Evolutionary conservation across 208 protist species (phyloP), one percentile per base, ranked within the genome.

Genomic region (Acanthamoeba quina): DNA sequence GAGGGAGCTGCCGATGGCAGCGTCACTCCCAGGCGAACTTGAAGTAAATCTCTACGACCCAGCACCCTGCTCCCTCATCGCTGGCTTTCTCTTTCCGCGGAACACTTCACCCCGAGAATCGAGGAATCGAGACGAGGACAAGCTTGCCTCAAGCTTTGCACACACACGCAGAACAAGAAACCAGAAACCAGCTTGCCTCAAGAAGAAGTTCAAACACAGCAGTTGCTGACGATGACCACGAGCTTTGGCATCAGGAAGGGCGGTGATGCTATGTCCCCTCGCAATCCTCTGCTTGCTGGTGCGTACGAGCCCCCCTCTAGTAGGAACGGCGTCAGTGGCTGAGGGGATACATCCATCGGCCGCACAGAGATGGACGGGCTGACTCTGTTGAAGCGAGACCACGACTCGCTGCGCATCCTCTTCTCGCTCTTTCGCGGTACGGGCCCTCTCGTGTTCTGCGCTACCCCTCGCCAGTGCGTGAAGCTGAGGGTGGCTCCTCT

Each of bases 271-370:
- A 58, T 49, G 76, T 85, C 76, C 9, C n/a, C n/a, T 1, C 17
- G 76, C 21, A 85, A 85, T 37, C 76, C 76, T 60, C 76, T 85
- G 41, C 34, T 85, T 15, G 76, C 26, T 37, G 76, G 76, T 85
- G 54, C 9, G 52, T 56, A 41, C n/a, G n/a, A n/a, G n/a, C n/a
- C 37, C 37, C 37, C 37, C 37, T 41, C 37, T 41, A 41, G 37
- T 41, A 41, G 37, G 4, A 41, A 3, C 37, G 37, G 4, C 4
- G 37, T 41, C 37, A 1, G 37, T 41, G 37, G 37, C 37, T 41
- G 37, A 41, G 37, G 37, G 2, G 37, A 1, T 41, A 41, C 37
- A 41, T 41, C 37, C 37, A 74, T 19, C 15, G 6, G 15, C 19
- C 34, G 31, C 10, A 6, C 37, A 85, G 76, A 85, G 47, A 49